Base-by-base conservation (phyloP, 805 yeast genomes). In the Sungouiozyma ichnusensis region DNA sequence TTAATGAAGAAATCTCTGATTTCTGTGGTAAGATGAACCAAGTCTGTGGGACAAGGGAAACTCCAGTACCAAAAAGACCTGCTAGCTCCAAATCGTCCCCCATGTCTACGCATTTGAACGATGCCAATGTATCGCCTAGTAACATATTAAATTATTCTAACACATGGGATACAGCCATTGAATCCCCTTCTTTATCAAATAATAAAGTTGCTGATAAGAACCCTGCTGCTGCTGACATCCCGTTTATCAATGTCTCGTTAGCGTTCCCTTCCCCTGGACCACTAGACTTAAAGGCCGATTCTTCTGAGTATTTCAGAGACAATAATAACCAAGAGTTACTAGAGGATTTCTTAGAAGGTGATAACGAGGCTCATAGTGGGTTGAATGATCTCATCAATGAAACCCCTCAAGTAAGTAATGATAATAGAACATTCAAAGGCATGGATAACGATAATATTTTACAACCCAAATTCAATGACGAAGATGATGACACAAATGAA, bases 21-120 rank as follows among this genome's bases (percentile, higher is more conserved):
- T 90, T 90, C 58, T 90, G 97, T 57, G 73, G 74, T 19, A 76
- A 79, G 51, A 70, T 90, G 55, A 74, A 76, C 47, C 72, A 77
- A 58, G 97, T 87, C 1, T 88, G 97, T 63, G 97, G 96, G 15
- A 79, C 80, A 5, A 78, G 69, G 52, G 71, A 71, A 14, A 64
- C 74, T 48, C 95, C 92, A 3, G 58, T 79, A 3, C 94, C 95
- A 2, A 47, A 44, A 24, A 46, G 35, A n/a, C 38, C 35, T 16
- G n/a, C 15, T 18, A 35, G 33, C 11, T 24, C 29, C 11, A 35
- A 20, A 33, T 32, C 47, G 3, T 33, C 43, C 3, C 4, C 24
- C 7, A 20, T n/a, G 7, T 17, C 38, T 2, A 33, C 41, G 4
- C 6, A 24, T 24, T 24, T 24, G 29, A 24, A 24, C 29, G 29